Evolutionary conservation across 768 basidiomycete genomes (phyloP), one percentile per base, ranked within the genome.

Genomic region (Suillus bovinus): DNA sequence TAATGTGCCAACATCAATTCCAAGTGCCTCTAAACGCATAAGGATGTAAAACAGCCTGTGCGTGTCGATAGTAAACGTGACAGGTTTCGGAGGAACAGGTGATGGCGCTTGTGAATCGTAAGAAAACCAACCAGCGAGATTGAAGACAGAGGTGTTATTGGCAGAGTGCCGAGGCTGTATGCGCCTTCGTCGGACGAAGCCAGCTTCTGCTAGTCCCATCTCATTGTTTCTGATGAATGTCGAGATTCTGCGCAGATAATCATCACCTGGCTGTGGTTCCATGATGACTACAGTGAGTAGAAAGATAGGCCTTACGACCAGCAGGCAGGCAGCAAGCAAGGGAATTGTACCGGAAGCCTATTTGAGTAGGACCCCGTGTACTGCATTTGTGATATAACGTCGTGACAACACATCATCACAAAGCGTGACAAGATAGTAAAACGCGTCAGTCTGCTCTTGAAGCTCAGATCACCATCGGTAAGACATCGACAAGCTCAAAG

Each of bases 41-140:
- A 96, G 82, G 63, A 93, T 76, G 77, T 96, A 96, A 82, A 91
- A 93, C 8, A 96, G 85, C 65, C 89, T 93, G 70, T 93, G 91
- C 31, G 83, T 85, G 74, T 94, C 91, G 66, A 92, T 80, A 5
- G 83, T 71, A 63, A 95, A 85, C 27, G 87, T 74, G 49, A 91
- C 76, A 10, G 92, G 86, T 72, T 84, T 86, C n/a, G 77, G 74
- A 5, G 74, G 65, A 24, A 75, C 63, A 58, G 78, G 69, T 54
- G 72, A 68, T 58, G 76, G 77, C 3, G 71, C 62, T 44, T 63
- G 63, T 16, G 33, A 49, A 39, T 69, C 72, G 56, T 68, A 58
- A 38, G 70, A 64, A 64, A 89, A 83, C 89, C 89, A 90, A 58
- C 77, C 78, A 47, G 87, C 75, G 27, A 88, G 89, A 64, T 87